Evolutionary conservation across 495 filamentous ascomycete genomes (phyloP).

Genomic region (Usnea hakonensis): DNA sequence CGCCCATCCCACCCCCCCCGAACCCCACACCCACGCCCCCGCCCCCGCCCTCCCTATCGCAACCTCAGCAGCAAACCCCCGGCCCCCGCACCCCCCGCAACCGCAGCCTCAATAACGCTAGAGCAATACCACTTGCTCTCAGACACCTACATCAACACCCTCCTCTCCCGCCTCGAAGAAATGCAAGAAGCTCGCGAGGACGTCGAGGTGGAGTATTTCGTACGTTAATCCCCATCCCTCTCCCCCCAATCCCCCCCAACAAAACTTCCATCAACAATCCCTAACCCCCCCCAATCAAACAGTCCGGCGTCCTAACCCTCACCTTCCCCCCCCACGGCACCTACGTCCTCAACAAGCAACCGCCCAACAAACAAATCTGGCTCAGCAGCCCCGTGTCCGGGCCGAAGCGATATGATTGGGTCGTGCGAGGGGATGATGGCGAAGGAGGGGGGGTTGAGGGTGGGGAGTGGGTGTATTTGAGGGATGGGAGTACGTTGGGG

Average conservation of each 20-base stretch:
- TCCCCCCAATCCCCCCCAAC: neutral
- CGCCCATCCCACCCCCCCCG: no score
- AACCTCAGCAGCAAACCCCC: neutral
- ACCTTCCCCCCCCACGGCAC: constrained; percentile 57
- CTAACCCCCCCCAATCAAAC: neutral
- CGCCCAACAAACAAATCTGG: constrained; percentile 96
- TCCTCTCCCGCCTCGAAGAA: constrained; percentile 40
- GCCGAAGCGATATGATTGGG: constrained; percentile 88
- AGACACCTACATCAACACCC: constrained; percentile 43
- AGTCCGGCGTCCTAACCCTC: constrained; percentile 82
- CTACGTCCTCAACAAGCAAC: constrained; percentile 96
- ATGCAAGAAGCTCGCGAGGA: constrained; percentile 40
- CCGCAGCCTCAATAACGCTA: neutral
- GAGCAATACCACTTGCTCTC: constrained; percentile 42
- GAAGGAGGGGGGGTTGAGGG: constrained; percentile 56
- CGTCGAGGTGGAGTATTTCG: constrained; percentile 51
- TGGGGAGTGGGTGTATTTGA: constrained; percentile 77
- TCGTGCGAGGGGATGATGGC: constrained; percentile 59
- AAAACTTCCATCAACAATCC: neutral
- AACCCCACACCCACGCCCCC: no score
- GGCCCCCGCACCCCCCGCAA: neutral
- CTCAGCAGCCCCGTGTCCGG: constrained; percentile 86
- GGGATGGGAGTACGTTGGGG: constrained; percentile 67
- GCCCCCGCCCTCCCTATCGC: no score
- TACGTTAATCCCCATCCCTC: constrained; percentile 27